A percentile compares a stretch with the other conserved stretches of the same genome.
phyloP scores from a whole-genome alignment of 768 basidiomycete species.

The Glaciozyma martinii region DNA sequence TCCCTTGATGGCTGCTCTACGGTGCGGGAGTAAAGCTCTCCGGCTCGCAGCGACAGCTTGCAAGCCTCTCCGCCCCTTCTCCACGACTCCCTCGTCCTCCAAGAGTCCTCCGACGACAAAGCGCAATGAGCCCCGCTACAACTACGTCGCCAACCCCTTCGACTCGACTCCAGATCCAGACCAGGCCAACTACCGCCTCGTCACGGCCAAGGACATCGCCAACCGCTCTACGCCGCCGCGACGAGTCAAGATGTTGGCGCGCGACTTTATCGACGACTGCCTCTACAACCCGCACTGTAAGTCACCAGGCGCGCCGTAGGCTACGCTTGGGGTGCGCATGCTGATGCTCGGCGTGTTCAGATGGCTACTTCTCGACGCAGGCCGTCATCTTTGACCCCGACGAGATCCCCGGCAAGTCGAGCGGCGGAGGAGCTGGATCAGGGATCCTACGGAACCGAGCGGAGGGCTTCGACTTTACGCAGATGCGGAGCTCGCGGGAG shows the following conservation, averaged over 20 bases:
- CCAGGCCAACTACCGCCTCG: constrained; percentile 44
- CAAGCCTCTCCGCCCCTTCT: too few relatives aligned
- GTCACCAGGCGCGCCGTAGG: too few relatives aligned
- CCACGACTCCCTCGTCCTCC: neutral
- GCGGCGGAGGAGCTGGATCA: neutral
- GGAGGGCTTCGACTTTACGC: constrained; percentile 55
- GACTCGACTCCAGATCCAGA: constrained; percentile 23
- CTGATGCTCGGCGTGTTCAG: too few relatives aligned
- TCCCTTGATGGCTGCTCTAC: too few relatives aligned
- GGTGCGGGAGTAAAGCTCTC: too few relatives aligned
- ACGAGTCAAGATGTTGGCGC: constrained; percentile 81
- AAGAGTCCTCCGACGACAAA: neutral
- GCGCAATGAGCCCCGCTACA: constrained; percentile 51
- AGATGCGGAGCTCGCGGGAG: constrained; percentile 57
- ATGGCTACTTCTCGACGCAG: constrained; percentile 92
- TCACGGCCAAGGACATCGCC: constrained; percentile 65
- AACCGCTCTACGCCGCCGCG: constrained; percentile 54
- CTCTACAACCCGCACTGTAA: constrained; percentile 81
- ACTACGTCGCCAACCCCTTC: constrained; percentile 60
- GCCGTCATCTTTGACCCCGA: constrained; percentile 67
- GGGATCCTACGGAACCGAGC: constrained; percentile 4
- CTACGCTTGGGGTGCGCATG: too few relatives aligned
- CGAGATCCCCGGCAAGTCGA: constrained; percentile 36
- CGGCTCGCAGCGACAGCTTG: too few relatives aligned
- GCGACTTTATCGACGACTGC: constrained; percentile 94